Evolutionary conservation across 2,329 filamentous ascomycete genomes (phyloP).

Genomic region (Verticillium longisporum): DNA sequence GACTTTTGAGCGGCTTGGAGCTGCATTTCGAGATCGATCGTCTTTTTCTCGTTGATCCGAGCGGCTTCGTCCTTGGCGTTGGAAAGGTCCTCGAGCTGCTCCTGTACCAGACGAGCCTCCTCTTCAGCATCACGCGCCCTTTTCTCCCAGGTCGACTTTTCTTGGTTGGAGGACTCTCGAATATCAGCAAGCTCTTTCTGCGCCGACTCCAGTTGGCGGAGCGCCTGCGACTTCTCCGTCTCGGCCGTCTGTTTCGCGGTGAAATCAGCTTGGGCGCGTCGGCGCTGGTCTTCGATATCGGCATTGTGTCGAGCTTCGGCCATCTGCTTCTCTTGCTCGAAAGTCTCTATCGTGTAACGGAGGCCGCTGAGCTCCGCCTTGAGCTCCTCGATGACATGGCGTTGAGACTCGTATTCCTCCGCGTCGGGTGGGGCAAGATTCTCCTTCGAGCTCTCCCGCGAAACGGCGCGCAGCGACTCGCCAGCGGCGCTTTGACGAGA

Average conservation of each 20-base stretch:
- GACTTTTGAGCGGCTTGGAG: slow-evolving; percentile 37
- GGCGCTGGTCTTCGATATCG: slow-evolving; percentile 72
- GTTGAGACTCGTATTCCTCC: slow-evolving; percentile 52
- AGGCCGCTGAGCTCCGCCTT: slow-evolving; percentile 85
- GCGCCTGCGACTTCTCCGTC: slow-evolving; percentile 41
- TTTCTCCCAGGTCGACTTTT: slow-evolving; percentile 61
- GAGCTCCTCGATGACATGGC: slow-evolving; percentile 63
- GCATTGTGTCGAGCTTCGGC: slow-evolving; percentile 71
- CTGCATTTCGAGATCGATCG: slow-evolving; percentile 47
- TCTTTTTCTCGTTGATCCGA: slow-evolving; percentile 49
- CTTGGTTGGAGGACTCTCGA: slow-evolving; percentile 41
- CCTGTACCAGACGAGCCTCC: slow-evolving; percentile 65
- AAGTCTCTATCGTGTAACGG: slow-evolving; percentile 78
- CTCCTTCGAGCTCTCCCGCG: slow-evolving; percentile 52
- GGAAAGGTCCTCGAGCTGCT: slow-evolving; percentile 70
- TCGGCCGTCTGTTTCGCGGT: slow-evolving; percentile 58
- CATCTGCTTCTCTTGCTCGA: slow-evolving; percentile 84
- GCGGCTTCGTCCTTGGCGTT: slow-evolving; percentile 63
- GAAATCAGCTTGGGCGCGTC: slow-evolving; percentile 80
- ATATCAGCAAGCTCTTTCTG: slow-evolving; percentile 45
- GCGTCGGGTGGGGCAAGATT: slow-evolving; percentile 52
- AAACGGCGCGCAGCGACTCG: slow-evolving; percentile 37
- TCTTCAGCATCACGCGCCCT: slow-evolving; percentile 66
- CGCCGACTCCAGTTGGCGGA: slow-evolving; percentile 41
- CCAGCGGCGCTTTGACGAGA: slow-evolving; percentile 33